Evolutionary conservation across 2,329 filamentous ascomycete species (phyloP), one percentile per base, ranked within the genome.

Genomic region (Trichoderma cornu-damae): DNA sequence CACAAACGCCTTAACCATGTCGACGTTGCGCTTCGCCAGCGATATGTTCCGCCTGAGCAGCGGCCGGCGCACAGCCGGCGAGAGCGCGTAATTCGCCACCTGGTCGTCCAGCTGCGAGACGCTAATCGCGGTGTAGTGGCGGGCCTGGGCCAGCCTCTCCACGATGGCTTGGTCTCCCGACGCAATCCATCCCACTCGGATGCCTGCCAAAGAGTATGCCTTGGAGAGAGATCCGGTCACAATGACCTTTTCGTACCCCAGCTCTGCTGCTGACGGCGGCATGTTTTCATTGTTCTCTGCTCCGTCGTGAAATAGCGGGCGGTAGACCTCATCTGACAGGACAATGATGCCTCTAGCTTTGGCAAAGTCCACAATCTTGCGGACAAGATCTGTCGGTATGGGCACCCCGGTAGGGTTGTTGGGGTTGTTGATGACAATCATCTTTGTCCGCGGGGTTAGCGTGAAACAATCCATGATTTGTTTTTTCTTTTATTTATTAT

Each of bases 61-160:
- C 4, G 65, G 64, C 3, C 67, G 67, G 26, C 70, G 68, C 2
- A 82, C 77, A 2, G 67, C 62, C 4, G 67, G 62, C 5, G 82
- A 81, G 6, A 96, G 74, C 0, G 91, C 90, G 66, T 86, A 93
- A 26, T 82, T 80, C 2, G 90, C 91, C 9, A 96, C 78, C 49
- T 82, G 80, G 68, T 96, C 89, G 68, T 95, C 90, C 6, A 96
- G 74, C 66, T 87, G 84, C n/a, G 88, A 89, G 0, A 95, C 89
- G 37, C 87, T 88, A 65, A 95, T 95, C 24, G 88, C 91, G 3
- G 89, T 95, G 75, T 94, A 95, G 69, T 94, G 87, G 38, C 90
- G 79, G 1, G 85, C 85, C 12, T 75, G 72, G 9, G 86, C 83
- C 61, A 88, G 78, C 12, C 78, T 75, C 50, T 85, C 79, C 53